A percentile compares a stretch with the other conserved stretches of the same genome.
These are phyloP conservation scores for Austroboletus novae-zelandiae DNA, from an alignment of 1,284 basidiomycete species.

Conservation along the genomic window DNA sequence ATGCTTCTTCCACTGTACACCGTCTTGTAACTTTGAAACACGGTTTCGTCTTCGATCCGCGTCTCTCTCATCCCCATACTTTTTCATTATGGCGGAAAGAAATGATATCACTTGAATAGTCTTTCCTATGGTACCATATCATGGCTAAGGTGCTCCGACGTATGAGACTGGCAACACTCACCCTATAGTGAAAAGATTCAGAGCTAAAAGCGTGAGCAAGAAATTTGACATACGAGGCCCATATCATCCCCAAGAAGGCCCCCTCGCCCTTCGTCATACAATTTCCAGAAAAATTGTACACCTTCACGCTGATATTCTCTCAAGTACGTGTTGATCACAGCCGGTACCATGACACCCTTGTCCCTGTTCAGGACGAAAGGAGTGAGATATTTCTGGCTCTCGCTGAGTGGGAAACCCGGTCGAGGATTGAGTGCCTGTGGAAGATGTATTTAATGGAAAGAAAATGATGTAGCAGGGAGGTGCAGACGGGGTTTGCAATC, in stretches of 20 bases:
- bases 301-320: constrained; percentile 86
- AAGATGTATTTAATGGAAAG: neutral
- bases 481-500: constrained; percentile 22
- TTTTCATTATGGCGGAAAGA: constrained; percentile 82
- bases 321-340: constrained; percentile 74
- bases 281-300: constrained; percentile 69
- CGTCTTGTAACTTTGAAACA: constrained; percentile 63
- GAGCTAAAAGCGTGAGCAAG: neutral
- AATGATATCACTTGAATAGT: constrained; percentile 89
- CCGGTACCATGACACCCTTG: constrained; percentile 57
- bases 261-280: constrained; percentile 62
- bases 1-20: constrained; percentile 48
- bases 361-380: constrained; percentile 48
- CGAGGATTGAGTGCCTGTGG: constrained; percentile 41
- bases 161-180: constrained; percentile 6
- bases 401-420: constrained; percentile 51
- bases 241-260: constrained; percentile 87
- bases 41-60: constrained; percentile 57
- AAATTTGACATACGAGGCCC: constrained; percentile 62
- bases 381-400: constrained; percentile 40
- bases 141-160: neutral
- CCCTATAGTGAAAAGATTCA: constrained; percentile 19
- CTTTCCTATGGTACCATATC: constrained; percentile 49
- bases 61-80: constrained; percentile 64
- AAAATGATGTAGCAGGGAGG: neutral